Evolutionary conservation across 2,329 filamentous ascomycete species (phyloP), one percentile per base, ranked within the genome.

Genomic region (Colletotrichum cuscutae): DNA sequence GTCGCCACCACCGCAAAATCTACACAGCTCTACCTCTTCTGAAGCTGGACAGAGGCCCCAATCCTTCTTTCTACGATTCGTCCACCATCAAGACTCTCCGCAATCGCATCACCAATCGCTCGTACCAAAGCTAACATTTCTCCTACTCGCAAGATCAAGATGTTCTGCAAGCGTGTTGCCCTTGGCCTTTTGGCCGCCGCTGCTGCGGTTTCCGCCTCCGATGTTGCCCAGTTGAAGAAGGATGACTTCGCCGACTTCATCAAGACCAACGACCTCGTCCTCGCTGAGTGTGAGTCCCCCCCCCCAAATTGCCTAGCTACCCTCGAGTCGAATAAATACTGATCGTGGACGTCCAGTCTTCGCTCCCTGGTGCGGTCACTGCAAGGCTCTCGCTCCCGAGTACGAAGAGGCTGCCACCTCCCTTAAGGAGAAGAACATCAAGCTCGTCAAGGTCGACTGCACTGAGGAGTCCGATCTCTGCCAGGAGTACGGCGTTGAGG

Each of bases 331-430:
- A 53, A 62, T 42, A 78, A 46, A 72, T 59, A 71, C 84, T 89
- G 80, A 89, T 80, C 59, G 57, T 53, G 52, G 4, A 32, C 57
- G 68, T 68, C 60, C 7, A 95, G 93, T 98, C 91, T 98, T 94
- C 84, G 96, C 96, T 77, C 95, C 96, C 78, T 97, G 96, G 95
- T 97, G 94, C 79, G 96, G 95, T 77, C 96, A 98, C 90, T 98
- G 96, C 93, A 98, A 99, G 89, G 96, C 96, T 74, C 94, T 99
- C 77, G 97, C 94, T 75, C 94, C 94, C 81, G 94, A 97, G 86
- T 97, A 97, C 84, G 94, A 97, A 87, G 91, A 94, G 83, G 94
- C 94, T 65, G 94, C 94, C 63, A 95, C 94, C 35, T 89, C 91
- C 37, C 88, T 97, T 76, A 96, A 95, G 89, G 93, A 95, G 85